Conservation (phyloP, 176 grass and related monocot genomes). For the Paspalum vaginatum region DNA sequence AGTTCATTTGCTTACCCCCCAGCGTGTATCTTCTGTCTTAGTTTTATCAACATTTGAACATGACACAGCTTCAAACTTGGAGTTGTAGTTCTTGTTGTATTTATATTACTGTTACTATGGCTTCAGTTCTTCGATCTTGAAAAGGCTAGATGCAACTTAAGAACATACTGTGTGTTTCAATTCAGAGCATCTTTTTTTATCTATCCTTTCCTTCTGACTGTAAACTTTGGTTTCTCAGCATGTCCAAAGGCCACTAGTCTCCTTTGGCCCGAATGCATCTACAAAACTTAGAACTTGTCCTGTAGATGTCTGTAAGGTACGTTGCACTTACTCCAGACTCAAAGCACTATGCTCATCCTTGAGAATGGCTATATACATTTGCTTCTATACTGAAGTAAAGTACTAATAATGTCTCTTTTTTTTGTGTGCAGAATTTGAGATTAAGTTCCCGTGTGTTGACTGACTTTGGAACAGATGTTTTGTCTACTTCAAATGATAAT, state of each 20-base stretch:
- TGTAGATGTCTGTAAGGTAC: conserved; percentile 88
- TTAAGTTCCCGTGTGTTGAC: conserved; percentile 76
- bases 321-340: conserved; percentile 27
- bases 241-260: conserved; percentile 81
- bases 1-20: neutral
- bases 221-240: conserved; percentile 57
- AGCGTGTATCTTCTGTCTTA: neutral
- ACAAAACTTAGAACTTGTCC: conserved; percentile 92
- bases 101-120: neutral
- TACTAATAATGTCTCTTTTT: conserved; percentile 28
- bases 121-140: conserved; percentile 30
- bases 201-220: neutral
- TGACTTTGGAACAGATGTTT: conserved; percentile 77
- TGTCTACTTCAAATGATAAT: conserved; percentile 76
- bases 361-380: neutral
- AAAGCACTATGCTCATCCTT: conserved; percentile 20
- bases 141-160: conserved; percentile 9
- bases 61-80: neutral
- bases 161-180: conserved; percentile 15
- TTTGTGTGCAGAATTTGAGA: conserved; percentile 77
- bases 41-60: conserved; percentile 2
- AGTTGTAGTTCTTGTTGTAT: neutral
- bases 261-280: conserved; percentile 85
- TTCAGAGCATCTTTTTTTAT: conserved; percentile 1
- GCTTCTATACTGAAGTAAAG: conserved; percentile 39